A percentile compares a stretch with the other conserved stretches of the same genome.
Evolutionary conservation across 768 basidiomycete genomes (phyloP).

Genomic region (Tulasnella sp.): DNA sequence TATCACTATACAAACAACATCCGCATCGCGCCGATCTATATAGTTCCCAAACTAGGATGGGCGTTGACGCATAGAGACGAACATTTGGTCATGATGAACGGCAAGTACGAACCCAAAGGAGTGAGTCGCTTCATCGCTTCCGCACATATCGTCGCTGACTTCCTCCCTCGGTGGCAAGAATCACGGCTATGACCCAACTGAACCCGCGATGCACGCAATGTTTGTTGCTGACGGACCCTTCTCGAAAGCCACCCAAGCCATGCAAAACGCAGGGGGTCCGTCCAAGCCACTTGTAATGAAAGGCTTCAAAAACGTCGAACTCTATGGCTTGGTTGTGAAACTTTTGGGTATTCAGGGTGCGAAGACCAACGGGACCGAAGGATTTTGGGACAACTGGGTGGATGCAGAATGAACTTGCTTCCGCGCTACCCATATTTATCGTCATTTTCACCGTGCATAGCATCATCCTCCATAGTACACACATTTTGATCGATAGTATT

Average conservation of each 20-base stretch:
- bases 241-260: conserved; percentile 37
- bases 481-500: too few relatives aligned
- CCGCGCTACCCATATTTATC: too few relatives aligned
- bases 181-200: conserved; percentile 81
- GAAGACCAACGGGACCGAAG: conserved; percentile 58
- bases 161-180: conserved; percentile 41
- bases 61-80: conserved; percentile 56
- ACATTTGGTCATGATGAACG: conserved; percentile 37
- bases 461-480: too few relatives aligned
- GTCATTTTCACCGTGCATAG: too few relatives aligned
- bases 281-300: conserved; percentile 41
- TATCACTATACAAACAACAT: conserved; percentile 63
- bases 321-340: conserved; percentile 72
- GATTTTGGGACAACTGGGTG: conserved; percentile 77
- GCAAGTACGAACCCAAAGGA: conserved; percentile 44
- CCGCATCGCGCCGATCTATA: conserved; percentile 80
- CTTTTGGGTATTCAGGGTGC: conserved; percentile 54
- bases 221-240: conserved; percentile 91
- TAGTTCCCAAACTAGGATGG: conserved; percentile 72
- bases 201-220: conserved; percentile 69
- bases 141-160: background rate
- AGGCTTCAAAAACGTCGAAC: conserved; percentile 72
- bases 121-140: conserved; percentile 32
- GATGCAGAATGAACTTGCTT: too few relatives aligned
- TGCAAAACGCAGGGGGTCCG: conserved; percentile 20